These are phyloP conservation scores for Primulina eburnea DNA, from an alignment of 257 asterid species.

Conservation along the genomic window DNA sequence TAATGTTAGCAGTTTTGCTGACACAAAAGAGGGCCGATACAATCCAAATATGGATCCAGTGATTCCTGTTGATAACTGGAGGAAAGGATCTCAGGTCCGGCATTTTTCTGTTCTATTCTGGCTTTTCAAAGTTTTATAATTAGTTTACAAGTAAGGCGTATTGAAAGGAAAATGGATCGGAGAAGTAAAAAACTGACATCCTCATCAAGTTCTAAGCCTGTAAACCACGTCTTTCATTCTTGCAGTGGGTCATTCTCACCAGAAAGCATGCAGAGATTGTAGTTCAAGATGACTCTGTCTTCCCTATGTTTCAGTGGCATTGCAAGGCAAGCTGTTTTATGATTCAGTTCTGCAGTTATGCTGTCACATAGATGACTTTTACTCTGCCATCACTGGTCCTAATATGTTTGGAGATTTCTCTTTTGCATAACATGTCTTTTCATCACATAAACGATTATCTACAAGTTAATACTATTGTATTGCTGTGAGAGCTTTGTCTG, in stretches of 20 bases:
- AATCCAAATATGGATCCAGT: constrained; percentile 95
- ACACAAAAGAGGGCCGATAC: constrained; percentile 85
- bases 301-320: constrained; percentile 76
- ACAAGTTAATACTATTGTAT: not conserved
- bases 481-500: not conserved
- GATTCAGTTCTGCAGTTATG: constrained; percentile 15
- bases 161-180: constrained; percentile 13
- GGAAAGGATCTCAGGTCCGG: constrained; percentile 97
- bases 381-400: not conserved
- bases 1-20: constrained; percentile 72
- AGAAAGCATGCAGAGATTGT: constrained; percentile 86
- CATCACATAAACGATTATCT: constrained; percentile 14
- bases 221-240: constrained; percentile 27
- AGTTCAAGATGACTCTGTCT: constrained; percentile 67
- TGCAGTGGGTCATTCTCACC: constrained; percentile 93
- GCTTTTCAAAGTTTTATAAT: constrained; percentile 14
- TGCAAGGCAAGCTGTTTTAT: constrained; percentile 69
- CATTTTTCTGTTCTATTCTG: constrained; percentile 14
- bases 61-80: constrained; percentile 76
- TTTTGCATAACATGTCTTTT: not conserved
- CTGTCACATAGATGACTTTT: not conserved
- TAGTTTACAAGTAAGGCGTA: not conserved
- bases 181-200: not conserved
- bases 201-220: constrained; percentile 7
- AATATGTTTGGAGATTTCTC: not conserved